Base-by-base conservation (phyloP, 1,284 basidiomycete genomes). In the Grifola frondosa region DNA sequence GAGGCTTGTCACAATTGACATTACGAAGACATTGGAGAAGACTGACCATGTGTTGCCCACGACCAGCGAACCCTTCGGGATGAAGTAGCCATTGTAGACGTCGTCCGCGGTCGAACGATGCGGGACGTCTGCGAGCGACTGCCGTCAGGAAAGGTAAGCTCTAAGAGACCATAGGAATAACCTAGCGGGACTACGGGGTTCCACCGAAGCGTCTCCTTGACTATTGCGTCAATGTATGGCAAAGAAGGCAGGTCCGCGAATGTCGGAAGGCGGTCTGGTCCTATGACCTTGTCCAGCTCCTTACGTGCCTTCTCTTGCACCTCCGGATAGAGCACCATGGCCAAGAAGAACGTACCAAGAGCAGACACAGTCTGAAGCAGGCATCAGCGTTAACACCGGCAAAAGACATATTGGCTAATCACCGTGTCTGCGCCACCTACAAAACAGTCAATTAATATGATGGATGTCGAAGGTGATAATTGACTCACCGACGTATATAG, bases 171-270 rank as follows among this genome's bases (percentile, higher is more conserved):
- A 13, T 8, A 11, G 25, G 23, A 26, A 42, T 22, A 15, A 55
- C 59, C 49, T 3, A 58, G 35, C 8, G 55, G 54, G 1, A 55
- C 54, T 16, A 66, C 60, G 2, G 64, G 63, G 30, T 61, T 56
- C 67, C 67, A 69, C 8, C 65, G 55, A 19, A 66, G 29, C 7
- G 54, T 48, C 50, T 71, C 69, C 36, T 61, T 58, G 6, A 68
- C 49, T 21, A 64, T 50, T 0, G 63, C 65, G 11, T 59, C 46
- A 28, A 68, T 53, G 47, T 66, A 68, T 3, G 66, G 63, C 8
- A 70, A 47, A 6, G 46, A 47, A 2, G 51, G 35, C 22, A 56
- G 42, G 42, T 71, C 68, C 6, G 47, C 53, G 34, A 66, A 62
- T n/a, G 46, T 56, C 1, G 69, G 69, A 1, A 69, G 49, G 13